Base-by-base conservation (phyloP, 192 early-diverging fungal genomes). In the Umbelopsis vinacea region DNA sequence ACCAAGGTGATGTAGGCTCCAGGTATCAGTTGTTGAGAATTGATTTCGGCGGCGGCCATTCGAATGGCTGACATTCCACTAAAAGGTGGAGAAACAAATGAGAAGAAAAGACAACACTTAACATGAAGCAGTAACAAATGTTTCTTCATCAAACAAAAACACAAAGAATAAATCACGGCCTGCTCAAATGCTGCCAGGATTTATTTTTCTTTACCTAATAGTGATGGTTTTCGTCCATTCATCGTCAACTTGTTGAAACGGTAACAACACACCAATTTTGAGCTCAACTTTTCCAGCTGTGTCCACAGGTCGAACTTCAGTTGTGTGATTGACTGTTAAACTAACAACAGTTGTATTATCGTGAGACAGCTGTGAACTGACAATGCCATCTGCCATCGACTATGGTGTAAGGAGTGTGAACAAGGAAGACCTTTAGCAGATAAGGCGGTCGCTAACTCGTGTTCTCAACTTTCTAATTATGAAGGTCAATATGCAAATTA, bases 1-100 rank as follows among this genome's bases (percentile, higher is more conserved):
- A 85, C 72, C 40, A 85, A 46, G 9, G 84, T 83, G 33, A 85
- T 78, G 29, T 78, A 85, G 15, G 84, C 84, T 7, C 80, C 82
- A 10, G 84, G 84, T 23, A 85, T 85, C n/a, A 85, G 33, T n/a
- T 73, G 74, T 29, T 79, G 69, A 11, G 74, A 67, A 67, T 85
- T 85, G 38, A 85, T 85, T 68, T 85, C 82, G 17, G 77, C 75
- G 4, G 76, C 80, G 14, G 84, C 84, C 55, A 85, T 21, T 46
- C 84, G 73, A 22, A 85, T 81, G 19, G 84, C 84, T 1, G 84
- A 83, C 22, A 77, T 76, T 23, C 84, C 84, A 73, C 84, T 85
- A 43, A 22, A 40, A 43, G 40, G 40, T 43, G 40, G 40, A 12
- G 40, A 43, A 40, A 43, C 40, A 43, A 43, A 43, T 12, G 40